Evolutionary conservation across 2,329 filamentous ascomycete genomes (phyloP), one percentile per base, ranked within the genome.

Genomic region (Aciculosporium take): DNA sequence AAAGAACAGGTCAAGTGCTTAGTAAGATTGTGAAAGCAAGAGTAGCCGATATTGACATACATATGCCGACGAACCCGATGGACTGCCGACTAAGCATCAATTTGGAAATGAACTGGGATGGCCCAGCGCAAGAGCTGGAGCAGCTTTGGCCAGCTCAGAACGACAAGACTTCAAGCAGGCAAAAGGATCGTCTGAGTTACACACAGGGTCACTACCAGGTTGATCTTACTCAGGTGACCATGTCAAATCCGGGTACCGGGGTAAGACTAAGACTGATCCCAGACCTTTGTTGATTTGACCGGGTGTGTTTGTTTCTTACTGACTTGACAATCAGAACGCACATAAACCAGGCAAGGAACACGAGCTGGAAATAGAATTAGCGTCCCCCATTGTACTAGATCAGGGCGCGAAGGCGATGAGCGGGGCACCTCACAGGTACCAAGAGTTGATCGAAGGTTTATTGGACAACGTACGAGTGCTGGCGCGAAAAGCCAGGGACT

Each of bases 1-100:
- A 82, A 55, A 80, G 80, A 53, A 84, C 76, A 0, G 71, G 72
- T 21, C 68, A 79, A 44, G 64, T 88, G 2, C 62, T 89, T 9
- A 81, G 79, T 45, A 87, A 84, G 58, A 95, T 98, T 52, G 78
- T 98, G 61, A 98, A 98, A 66, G 78, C 80, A 21, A 78, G 87
- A n/a, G 71, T 96, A 12, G 79, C 76, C 21, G 87, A 98, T 57
- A 65, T 95, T n/a, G 83, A 94, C 52, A 72, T 98, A 15, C 81
- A 83, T 60, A 82, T 86, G 51, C 89, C 91, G 0, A 67, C 68
- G 38, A 74, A 73, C 7, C 75, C 76, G 3, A 84, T 95, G 54
- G 91, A 98, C 61, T 94, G 87, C 62, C 84, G 91, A 9, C 80
- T 98, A 50, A 94, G 86, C 53, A 79, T 98, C 55, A 96, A 94